Evolutionary conservation across 2,329 filamentous ascomycete genomes (phyloP), one percentile per base, ranked within the genome.

Genomic region (Verticillium dahliae): DNA sequence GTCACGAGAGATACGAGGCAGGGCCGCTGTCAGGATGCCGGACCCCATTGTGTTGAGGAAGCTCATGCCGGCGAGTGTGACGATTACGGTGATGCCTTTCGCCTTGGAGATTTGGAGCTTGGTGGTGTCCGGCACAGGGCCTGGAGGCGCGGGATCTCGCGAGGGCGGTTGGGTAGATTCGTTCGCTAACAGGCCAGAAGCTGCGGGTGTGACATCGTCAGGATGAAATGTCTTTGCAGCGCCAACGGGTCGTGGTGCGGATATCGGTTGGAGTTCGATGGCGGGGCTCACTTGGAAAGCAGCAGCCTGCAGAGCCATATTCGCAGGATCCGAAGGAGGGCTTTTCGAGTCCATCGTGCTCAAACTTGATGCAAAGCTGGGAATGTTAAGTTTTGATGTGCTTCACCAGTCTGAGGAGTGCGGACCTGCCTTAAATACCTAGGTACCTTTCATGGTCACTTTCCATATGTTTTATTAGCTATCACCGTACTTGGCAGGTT

Each of bases 21-120:
- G 65, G 22, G 70, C 70, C 6, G 74, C 75, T 56, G 74, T 74
- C 56, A 75, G 70, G 57, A 75, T 73, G 27, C 73, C 73, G 14
- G 73, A 75, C 9, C 71, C 72, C 70, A 75, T 73, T 2, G 72
- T 73, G 62, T 73, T 74, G 33, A 75, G 70, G 57, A 74, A 73
- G 63, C 63, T 74, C 57, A 75, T 67, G 33, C 72, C 71, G 0
- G 73, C 69, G 6, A 75, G 69, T 1, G 72, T 74, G 11, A 67
- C 57, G 59, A 75, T 74, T 57, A 74, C 69, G 18, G 45, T 52
- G 45, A 52, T 7, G 18, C 45, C 70, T 31, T 68, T 67, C 22
- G 64, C 61, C 22, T 67, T 69, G 35, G 72, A 72, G 14, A 72
- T 58, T 14, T 62, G 60, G 27, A 60, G 58, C 33, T 57, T 22